Evolutionary conservation across 192 early-diverging fungal species (phyloP), one percentile per base, ranked within the genome.

Genomic region (Coemansia sp.): DNA sequence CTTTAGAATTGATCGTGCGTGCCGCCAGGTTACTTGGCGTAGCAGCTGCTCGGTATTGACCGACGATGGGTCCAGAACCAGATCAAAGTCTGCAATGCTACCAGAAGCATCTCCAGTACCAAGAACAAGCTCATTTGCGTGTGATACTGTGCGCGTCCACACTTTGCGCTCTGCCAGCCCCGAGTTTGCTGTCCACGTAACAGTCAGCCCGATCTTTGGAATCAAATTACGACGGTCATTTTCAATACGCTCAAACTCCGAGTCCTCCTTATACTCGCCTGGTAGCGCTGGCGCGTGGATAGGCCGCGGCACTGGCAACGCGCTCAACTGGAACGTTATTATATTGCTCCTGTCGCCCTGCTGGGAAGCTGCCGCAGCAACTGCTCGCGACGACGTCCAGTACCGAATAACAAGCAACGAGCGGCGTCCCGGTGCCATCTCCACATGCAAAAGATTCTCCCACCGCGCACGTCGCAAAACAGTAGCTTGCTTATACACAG

Each of bases 401-500:
- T 81, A 81, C 2, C 64, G 57, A 29, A 81, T 49, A 23, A 47
- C 59, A 17, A 80, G 72, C 51, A 53, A 52, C 5, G 72, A 59
- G 9, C 73, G 69, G 49, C 69, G 65, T 9, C 58, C 25, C 1
- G 53, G 25, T 3, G 59, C 43, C 65, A 81, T 75, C 39, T 78
- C 72, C 1, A 75, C 66, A 4, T 69, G 70, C 61, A 83, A 59
- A 57, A 75, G 49, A 6, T 68, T 68, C 55, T 78, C 76, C 82
- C 82, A 83, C 27, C 76, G 69, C 39, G 67, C 59, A 15, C 70
- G 72, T 21, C 53, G 70, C 54, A 83, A 58, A 2, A 69, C 70
- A 21, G 64, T 22, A 0, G 87, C 83, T 75, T 91, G 88, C 45
- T 83, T 79, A 38, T 77, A 77, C n/a, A 94, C 66, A 8, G 87